Evolutionary conservation across 768 basidiomycete species (phyloP).

Genomic region (Mycena galopus): DNA sequence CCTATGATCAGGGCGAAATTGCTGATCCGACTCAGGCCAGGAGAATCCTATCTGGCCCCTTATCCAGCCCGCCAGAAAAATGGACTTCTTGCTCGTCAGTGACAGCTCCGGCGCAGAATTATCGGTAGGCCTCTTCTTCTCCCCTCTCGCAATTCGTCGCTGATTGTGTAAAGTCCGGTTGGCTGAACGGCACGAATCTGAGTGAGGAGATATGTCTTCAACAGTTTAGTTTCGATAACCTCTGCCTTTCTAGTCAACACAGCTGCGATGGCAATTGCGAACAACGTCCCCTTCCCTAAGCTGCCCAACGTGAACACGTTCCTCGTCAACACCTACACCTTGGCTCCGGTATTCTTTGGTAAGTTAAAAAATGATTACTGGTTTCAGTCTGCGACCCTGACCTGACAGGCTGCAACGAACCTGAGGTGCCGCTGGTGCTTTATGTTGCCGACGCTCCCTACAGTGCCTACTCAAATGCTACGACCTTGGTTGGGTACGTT

Average conservation of each 20-base stretch:
- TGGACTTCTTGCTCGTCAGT: slow-evolving; percentile 20
- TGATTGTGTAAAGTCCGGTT: slow-evolving; percentile 15
- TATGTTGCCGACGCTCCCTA: slow-evolving; percentile 19
- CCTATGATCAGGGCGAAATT: not conserved
- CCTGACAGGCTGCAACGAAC: too few species aligned
- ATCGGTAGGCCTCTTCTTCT: slow-evolving; percentile 10
- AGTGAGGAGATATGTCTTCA: too few species aligned
- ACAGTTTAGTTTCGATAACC: too few species aligned
- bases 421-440: slow-evolving; percentile 23
- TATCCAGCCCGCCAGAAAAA: slow-evolving; percentile 16
- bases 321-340: too few species aligned
- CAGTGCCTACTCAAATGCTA: slow-evolving; percentile 22
- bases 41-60: slow-evolving; percentile 17
- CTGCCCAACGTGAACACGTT: too few species aligned
- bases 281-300: slow-evolving; percentile 19
- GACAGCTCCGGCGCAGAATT: slow-evolving; percentile 12
- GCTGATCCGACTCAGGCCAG: slow-evolving; percentile 11
- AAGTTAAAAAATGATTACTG: too few species aligned
- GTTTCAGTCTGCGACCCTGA: too few species aligned
- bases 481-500: slow-evolving; percentile 8
- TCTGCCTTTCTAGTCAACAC: too few species aligned
- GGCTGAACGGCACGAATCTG: too few species aligned
- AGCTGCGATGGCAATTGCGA: slow-evolving; percentile 16
- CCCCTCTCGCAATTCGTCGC: slow-evolving; percentile 4
- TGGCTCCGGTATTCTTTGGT: too few species aligned